Evolutionary conservation across 495 filamentous ascomycete genomes (phyloP), one percentile per base, ranked within the genome.

Genomic region (Tuber indicum): DNA sequence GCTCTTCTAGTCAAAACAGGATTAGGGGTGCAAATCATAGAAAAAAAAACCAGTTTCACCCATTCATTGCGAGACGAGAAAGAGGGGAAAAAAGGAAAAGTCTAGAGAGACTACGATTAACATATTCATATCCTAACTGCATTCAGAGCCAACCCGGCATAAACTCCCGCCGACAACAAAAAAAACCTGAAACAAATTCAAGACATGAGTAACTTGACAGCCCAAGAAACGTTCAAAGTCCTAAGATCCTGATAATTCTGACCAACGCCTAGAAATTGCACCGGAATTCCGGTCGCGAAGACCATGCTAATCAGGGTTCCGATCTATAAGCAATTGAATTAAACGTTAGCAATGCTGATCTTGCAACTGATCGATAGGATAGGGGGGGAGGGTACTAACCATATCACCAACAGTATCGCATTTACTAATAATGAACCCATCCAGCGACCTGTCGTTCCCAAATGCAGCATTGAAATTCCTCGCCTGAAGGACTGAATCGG

Each of bases 341-440:
- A 66, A 66, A 36, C 26, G 16, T 76, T 70, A 76, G 74, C 42
- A 70, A 16, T 32, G 52, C 3, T 26, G 23, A 62, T 44, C 43
- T 4, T 23, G 46, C 46, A 36, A 9, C n/a, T 3, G 36, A 36
- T 36, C 21, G 12, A 45, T 23, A 42, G 2, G 49, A 44, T 42
- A 21, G 47, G 32, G 10, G n/a, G 10, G 14, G 44, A 47, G 45
- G 42, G 39, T 26, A 74, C 76, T 77, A 66, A 97, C 93, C 96
- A 98, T 99, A 86, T 98, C 95, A 42, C 96, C 96, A 69, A 98
- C 96, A 1, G 96, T 99, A 85, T 99, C 96, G 84, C 96, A 99
- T 84, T 99, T 99, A 76, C 91, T 94, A 82, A 99, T 97, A 81
- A 99, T 97, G 82, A 99, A 99, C 4, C 96, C 96, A 84, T 99